These are phyloP conservation scores for Colletotrichum acutatum DNA, from an alignment of 2,329 filamentous ascomycete genomes.

Conservation along the genomic window DNA sequence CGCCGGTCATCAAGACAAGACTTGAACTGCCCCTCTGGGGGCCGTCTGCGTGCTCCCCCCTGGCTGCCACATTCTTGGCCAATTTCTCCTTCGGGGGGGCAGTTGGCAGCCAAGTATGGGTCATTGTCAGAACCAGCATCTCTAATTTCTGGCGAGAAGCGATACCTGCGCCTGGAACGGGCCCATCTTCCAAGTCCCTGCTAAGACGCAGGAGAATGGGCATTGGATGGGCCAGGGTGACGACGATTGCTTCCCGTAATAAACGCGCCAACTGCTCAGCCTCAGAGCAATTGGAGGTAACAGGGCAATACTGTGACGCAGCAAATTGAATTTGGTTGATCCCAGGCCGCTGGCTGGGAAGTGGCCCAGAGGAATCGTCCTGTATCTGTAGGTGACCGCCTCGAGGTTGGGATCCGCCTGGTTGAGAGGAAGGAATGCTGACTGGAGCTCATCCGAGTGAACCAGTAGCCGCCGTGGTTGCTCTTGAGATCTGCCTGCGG, in stretches of 20 bases:
- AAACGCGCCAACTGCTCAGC: slow-evolving; percentile 27
- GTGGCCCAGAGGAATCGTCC: not conserved
- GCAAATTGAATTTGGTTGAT: slow-evolving; percentile 20
- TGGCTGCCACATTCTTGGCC: slow-evolving; percentile 31
- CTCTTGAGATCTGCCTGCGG: slow-evolving; percentile 8
- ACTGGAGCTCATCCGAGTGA: slow-evolving; percentile 11
- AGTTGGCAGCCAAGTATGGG: slow-evolving; percentile 31
- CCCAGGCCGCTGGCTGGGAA: slow-evolving; percentile 1
- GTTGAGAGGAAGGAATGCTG: slow-evolving; percentile 16
- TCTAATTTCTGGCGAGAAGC: slow-evolving; percentile 31
- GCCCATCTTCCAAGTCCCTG: slow-evolving; percentile 1
- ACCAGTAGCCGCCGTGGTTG: slow-evolving; percentile 5
- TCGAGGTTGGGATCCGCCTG: slow-evolving; percentile 23
- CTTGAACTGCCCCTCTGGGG: slow-evolving; percentile 19
- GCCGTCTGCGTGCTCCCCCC: slow-evolving; percentile 13
- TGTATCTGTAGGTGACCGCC: not conserved
- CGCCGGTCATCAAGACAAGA: slow-evolving; percentile 33
- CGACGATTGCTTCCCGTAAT: slow-evolving; percentile 28
- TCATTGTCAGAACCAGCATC: slow-evolving; percentile 25
- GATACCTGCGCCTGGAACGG: slow-evolving; percentile 27
- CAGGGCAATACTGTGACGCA: slow-evolving; percentile 14
- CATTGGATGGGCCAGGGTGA: slow-evolving; percentile 20
- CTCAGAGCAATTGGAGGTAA: slow-evolving; percentile 7
- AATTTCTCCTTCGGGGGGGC: slow-evolving; percentile 28
- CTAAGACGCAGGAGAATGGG: slow-evolving; percentile 8